Percentiles rank a stretch among this genome's conserved stretches.
phyloP scores from a whole-genome alignment of 1,284 basidiomycete species.

The Butyriboletus appendiculatus region DNA sequence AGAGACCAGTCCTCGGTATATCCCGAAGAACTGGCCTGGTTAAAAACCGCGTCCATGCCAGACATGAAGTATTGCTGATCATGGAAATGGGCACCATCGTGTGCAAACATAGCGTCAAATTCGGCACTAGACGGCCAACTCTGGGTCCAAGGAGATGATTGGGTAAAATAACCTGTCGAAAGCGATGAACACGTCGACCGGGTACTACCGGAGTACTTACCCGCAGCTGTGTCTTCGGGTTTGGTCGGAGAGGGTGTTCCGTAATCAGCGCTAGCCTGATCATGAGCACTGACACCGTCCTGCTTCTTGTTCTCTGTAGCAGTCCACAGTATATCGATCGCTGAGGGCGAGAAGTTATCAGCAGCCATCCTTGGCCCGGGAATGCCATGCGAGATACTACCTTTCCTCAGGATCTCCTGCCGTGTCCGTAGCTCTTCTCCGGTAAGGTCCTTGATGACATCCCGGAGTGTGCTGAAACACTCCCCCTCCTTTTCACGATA shows the following conservation, averaged over 20 bases:
- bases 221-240: neutral
- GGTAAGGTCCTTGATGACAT: slow-evolving; percentile 17
- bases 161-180: slow-evolving; percentile 2
- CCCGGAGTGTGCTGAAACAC: slow-evolving; percentile 20
- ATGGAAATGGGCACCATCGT: neutral
- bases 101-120: neutral
- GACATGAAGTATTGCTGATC: slow-evolving; percentile 5
- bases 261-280: neutral
- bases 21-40: neutral
- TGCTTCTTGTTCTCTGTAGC: neutral
- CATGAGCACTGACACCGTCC: neutral
- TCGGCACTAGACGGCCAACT: neutral
- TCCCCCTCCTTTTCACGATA: slow-evolving; percentile 27
- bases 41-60: neutral
- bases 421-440: slow-evolving; percentile 17
- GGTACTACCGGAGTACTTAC: neutral
- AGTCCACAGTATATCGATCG: slow-evolving; percentile 6
- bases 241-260: neutral
- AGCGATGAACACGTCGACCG: neutral
- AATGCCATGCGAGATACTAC: slow-evolving; percentile 5
- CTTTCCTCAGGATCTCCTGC: slow-evolving; percentile 20
- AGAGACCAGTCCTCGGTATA: neutral
- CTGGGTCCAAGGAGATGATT: neutral
- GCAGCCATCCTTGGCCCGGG: neutral
- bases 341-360: slow-evolving; percentile 6